phyloP scores from a whole-genome alignment of 495 filamentous ascomycete species.

The Aspergillus affinis region DNA sequence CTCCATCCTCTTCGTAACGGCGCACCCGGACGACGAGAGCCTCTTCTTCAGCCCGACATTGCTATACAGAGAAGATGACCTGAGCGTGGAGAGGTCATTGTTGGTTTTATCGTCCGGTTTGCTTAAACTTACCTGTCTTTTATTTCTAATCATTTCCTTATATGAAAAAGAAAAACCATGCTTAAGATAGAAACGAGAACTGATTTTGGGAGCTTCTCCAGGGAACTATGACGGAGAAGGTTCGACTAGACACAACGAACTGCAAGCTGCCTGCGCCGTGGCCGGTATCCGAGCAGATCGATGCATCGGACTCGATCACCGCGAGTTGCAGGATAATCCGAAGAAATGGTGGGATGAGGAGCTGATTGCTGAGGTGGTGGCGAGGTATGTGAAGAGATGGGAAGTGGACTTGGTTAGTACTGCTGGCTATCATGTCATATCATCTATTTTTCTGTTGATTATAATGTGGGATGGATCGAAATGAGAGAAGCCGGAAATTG shows the following conservation, averaged over 20 bases:
- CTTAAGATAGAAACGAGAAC: too few species aligned
- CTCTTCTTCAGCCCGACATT: conserved; percentile 15
- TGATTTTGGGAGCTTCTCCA: too few species aligned
- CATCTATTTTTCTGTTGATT: too few species aligned
- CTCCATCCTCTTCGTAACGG: conserved; percentile 13
- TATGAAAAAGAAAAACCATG: not conserved
- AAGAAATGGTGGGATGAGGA: conserved; percentile 14
- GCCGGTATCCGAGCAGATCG: conserved; percentile 7
- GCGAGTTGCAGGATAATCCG: conserved; percentile 13
- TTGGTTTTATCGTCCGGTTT: conserved; percentile 8
- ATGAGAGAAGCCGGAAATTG: too few species aligned
- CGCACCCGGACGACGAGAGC: conserved; percentile 16
- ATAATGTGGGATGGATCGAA: too few species aligned
- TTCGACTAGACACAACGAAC: conserved; percentile 3
- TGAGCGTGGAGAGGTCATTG: conserved; percentile 3
- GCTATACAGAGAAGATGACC: conserved; percentile 4
- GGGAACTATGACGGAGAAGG: conserved; percentile 13
- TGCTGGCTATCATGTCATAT: too few species aligned
- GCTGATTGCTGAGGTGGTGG: conserved; percentile 9
- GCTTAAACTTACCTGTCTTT: not conserved
- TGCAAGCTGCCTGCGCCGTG: conserved; percentile 10
- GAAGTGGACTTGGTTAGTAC: conserved; percentile 7
- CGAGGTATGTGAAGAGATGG: conserved; percentile 9
- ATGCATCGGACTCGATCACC: conserved; percentile 10
- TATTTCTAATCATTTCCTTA: not conserved